Evolutionary conservation across 164 flowering plant species (phyloP).

Genomic region (Chloranthus sessilifolius): DNA sequence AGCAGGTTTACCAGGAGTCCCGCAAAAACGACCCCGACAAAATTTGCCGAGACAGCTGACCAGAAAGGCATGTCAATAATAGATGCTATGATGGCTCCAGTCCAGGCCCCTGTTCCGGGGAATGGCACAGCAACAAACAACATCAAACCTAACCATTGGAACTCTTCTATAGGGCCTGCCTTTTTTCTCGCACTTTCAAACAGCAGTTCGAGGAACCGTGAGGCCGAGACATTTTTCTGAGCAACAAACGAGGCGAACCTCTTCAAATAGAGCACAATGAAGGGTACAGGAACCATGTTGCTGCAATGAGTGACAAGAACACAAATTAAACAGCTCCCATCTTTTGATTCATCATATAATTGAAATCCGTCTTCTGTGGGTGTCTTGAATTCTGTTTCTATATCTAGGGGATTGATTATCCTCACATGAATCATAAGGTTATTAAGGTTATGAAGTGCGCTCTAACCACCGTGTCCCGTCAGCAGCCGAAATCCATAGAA

Average conservation of each 20-base stretch:
- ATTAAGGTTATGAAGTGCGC: no score
- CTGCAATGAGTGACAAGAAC: no score
- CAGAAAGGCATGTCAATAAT: constrained; percentile 91
- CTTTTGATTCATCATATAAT: no score
- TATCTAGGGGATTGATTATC: no score
- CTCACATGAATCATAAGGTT: no score
- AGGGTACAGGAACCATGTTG: constrained; percentile 95
- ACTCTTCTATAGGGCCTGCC: constrained; percentile 90
- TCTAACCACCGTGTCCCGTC: no score
- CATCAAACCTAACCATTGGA: constrained; percentile 98
- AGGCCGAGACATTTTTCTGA: constrained; percentile 47
- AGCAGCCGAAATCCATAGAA: no score
- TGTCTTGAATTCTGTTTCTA: no score
- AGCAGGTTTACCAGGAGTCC: constrained; percentile 86
- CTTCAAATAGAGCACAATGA: constrained; percentile 79
- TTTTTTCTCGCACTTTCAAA: constrained; percentile 69
- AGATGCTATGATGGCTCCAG: constrained; percentile 89
- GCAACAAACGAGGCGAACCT: constrained; percentile 66
- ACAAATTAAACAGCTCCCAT: no score
- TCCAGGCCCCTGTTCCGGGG: constrained; percentile 99
- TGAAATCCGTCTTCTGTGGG: no score
- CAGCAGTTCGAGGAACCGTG: constrained; percentile 53
- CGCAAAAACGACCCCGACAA: constrained; percentile 72
- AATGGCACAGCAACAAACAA: constrained; percentile 97
- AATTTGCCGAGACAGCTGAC: constrained; percentile 72